Evolutionary conservation across 305 asterid genomes (phyloP), one percentile per base, ranked within the genome.

Genomic region (Salvia sclarea): DNA sequence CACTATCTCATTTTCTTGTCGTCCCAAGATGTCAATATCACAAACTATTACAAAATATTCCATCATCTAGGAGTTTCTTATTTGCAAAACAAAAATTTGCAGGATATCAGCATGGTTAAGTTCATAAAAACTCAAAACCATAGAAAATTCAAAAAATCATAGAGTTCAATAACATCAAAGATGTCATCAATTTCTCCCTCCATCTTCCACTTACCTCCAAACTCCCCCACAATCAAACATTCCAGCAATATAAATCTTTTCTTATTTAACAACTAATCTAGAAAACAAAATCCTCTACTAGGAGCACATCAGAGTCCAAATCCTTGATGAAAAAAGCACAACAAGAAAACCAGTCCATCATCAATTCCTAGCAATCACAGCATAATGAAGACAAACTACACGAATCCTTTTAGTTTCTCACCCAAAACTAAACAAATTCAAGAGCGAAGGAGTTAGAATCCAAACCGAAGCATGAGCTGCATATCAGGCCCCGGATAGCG

Each of bases 401-500:
- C 48, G 12, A 38, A 25, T 60, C 13, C 5, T 20, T 43, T 41
- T 21, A 60, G 49, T 52, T 25, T 45, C 71, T 24, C 31, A 68
- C 43, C 14, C 71, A 17, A 28, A 44, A 37, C 49, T n/a, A n/a
- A n/a, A n/a, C n/a, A n/a, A n/a, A n/a, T n/a, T n/a, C n/a, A n/a
- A n/a, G n/a, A n/a, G 35, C 17, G 2, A 10, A 38, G 20, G 30
- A 8, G 28, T 61, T 48, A 21, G 57, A 37, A 14, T 30, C 14
- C 69, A 13, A 55, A 92, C 97, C 90, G 85, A 73, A 93, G 82
- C 72, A 93, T 83, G 72, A 93, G 98, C 64, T 91, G 96, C 98
- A 87, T 91, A 65, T 91, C 98, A 13, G 96, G 90, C 69, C 98
- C 98, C 0, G 98, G 98, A 78, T 87, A 93, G 50, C 85, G 87